Evolutionary conservation across 768 basidiomycete species (phyloP).

Genomic region (Naematelia encephala): DNA sequence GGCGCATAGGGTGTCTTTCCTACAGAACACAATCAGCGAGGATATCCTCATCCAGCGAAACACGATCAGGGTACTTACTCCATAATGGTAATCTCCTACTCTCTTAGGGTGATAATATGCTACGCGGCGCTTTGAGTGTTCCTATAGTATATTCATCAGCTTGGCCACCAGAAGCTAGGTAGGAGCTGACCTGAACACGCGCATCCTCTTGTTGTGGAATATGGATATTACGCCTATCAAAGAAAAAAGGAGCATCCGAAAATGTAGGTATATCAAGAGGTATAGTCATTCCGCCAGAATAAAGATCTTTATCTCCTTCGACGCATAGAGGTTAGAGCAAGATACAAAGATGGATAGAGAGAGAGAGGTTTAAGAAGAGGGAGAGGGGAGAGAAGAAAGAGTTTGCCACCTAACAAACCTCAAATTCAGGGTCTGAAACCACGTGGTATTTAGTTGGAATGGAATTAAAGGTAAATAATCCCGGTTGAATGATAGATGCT

Average conservation of each 20-base stretch:
- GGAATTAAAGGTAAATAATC: no score
- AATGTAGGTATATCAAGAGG: slow-evolving; percentile 42
- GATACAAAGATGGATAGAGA: background rate
- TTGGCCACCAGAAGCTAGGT: no score
- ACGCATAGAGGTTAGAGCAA: background rate
- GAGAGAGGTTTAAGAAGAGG: background rate
- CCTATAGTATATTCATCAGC: no score
- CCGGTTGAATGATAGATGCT: no score
- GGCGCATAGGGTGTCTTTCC: slow-evolving; percentile 99
- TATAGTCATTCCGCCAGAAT: slow-evolving; percentile 20
- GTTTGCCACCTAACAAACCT: slow-evolving; percentile 13
- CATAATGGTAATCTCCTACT: slow-evolving; percentile 94
- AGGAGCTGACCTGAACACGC: slow-evolving; percentile 44
- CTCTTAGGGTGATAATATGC: slow-evolving; percentile 95
- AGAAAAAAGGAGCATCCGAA: slow-evolving; percentile 51
- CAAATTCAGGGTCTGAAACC: slow-evolving; percentile 7
- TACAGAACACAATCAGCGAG: slow-evolving; percentile 51
- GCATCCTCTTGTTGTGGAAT: slow-evolving; percentile 40
- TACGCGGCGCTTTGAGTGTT: slow-evolving; percentile 79
- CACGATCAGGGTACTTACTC: slow-evolving; percentile 58
- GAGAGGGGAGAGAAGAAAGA: background rate
- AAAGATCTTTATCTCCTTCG: slow-evolving; percentile 1
- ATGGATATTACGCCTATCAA: slow-evolving; percentile 33
- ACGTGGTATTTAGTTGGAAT: background rate
- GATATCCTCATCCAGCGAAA: background rate